These are phyloP conservation scores for Clarkia xantiana DNA, from an alignment of 345 rosid species.

Conservation along the genomic window DNA sequence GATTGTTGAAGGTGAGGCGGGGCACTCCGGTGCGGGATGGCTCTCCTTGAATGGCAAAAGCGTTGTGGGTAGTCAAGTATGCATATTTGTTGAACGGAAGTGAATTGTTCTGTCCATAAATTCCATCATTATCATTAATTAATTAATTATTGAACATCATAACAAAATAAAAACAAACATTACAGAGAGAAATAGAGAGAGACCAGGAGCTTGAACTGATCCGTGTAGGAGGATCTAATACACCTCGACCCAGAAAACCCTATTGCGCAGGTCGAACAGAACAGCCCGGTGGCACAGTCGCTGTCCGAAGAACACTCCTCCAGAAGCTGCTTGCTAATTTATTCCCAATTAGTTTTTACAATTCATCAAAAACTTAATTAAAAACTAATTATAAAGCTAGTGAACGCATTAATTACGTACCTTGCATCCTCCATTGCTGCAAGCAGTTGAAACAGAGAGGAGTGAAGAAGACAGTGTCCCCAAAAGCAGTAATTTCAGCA, in stretches of 20 bases:
- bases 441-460: constrained; percentile 16
- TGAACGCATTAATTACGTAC: constrained; percentile 12
- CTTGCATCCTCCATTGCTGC: constrained; percentile 41
- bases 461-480: constrained; percentile 10
- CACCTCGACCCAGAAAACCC: constrained; percentile 44
- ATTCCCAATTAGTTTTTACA: no score
- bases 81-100: constrained; percentile 63
- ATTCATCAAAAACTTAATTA: no score
- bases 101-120: constrained; percentile 34
- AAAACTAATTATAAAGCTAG: no score
- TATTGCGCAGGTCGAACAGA: constrained; percentile 36
- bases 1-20: constrained; percentile 37
- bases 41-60: constrained; percentile 44
- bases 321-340: constrained; percentile 37
- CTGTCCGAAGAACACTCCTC: constrained; percentile 38
- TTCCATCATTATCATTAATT: no score
- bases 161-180: background rate
- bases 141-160: no score
- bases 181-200: background rate
- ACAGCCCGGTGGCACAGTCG: constrained; percentile 49
- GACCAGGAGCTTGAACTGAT: constrained; percentile 59
- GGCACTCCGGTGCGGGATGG: constrained; percentile 37
- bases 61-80: constrained; percentile 55
- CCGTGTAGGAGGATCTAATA: constrained; percentile 32
- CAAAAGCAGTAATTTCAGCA: constrained; percentile 1